Base-by-base conservation (phyloP, 805 yeast genomes). In the Cyberlindnera sargentensis region DNA sequence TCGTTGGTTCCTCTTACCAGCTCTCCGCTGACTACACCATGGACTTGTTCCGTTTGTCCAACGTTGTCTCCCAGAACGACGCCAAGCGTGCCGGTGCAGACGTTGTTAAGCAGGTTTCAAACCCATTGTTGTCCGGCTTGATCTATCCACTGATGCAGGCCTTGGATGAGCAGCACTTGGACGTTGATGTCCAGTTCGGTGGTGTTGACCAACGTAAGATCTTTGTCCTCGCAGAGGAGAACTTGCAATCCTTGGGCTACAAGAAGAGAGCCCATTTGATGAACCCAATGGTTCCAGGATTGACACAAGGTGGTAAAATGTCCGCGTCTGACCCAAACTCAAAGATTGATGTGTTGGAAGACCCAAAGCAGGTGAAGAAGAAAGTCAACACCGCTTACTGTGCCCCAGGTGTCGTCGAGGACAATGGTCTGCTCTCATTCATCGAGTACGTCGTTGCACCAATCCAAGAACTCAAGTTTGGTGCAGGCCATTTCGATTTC, bases 81-180 rank as follows among this genome's bases (percentile, higher is more conserved):
- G 96, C 98, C 47, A 87, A 87, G 70, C 81, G 99, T 65, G 99
- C 99, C 2, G 99, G 99, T 64, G 98, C 99, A 8, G 99, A 93
- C 66, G 99, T 93, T 44, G 99, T 93, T 49, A 93, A 93, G 64
- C 99, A 93, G 70, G 97, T 90, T 38, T 80, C 87, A 32, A 90
- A 90, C 66, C 99, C 99, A 34, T 75, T 89, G 53, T 76, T 93
- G 47, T 80, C 91, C 34, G 99, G 99, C 7, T 77, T 93, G 63
- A 88, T 93, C 55, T 93, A 93, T 67, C 99, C 99, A 44, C 76
- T 95, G 61, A 93, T 93, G 99, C 99, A 93, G 71, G 97, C 97
- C 6, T 74, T 93, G 47, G 99, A 93, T 65, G 99, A 93, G 67
- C 83, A 93, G 60, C 82, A 82, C 64, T 76, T 93, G 59, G 84